Base-by-base conservation (phyloP, 768 basidiomycete genomes). In the Hortiboletus flavorubellus region DNA sequence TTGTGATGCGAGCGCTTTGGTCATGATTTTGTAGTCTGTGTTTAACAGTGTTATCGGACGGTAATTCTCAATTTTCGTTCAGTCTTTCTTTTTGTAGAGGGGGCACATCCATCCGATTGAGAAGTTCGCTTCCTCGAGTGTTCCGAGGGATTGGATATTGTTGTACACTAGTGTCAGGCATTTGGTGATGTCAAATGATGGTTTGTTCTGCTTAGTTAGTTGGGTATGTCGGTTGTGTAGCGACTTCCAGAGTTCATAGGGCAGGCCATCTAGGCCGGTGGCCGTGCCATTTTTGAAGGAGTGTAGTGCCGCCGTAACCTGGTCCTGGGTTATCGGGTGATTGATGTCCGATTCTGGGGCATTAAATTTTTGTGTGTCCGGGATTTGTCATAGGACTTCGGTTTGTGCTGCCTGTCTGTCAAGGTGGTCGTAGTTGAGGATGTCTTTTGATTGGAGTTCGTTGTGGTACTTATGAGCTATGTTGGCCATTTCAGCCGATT, bases 21-120 rank as follows among this genome's bases (percentile, higher is more conserved):
- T 75, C 29, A 73, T 46, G 0, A 73, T 26, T 39, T 74, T 74
- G 10, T 75, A 75, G 51, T 73, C 68, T 0, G 68, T 59, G 47
- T 75, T 73, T 0, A 74, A 61, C 0, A 76, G 59, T 0, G 71
- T 75, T 0, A 78, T 75, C 0, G 74, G 76, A 0, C 72, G 1
- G 42, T 77, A 76, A n/a, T 39, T 53, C 9, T 53, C 52, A 0
- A 53, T 53, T 0, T 15, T 23, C 0, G 21, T 33, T 1, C 4
- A 0, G 16, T 53, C 51, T 10, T 46, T 53, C 14, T 53, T 53
- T n/a, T 53, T 53, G 21, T 47, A 53, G 1, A 53, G 11, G 1
- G 38, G 45, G 30, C 45, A 53, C 52, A 53, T 53, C 52, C 52
- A 53, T 2, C 45, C 45, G 0, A 1, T 8, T 0, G 52, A 33